Conservation (phyloP, 1,284 basidiomycete species). For the Malassezia brasiliensis region DNA sequence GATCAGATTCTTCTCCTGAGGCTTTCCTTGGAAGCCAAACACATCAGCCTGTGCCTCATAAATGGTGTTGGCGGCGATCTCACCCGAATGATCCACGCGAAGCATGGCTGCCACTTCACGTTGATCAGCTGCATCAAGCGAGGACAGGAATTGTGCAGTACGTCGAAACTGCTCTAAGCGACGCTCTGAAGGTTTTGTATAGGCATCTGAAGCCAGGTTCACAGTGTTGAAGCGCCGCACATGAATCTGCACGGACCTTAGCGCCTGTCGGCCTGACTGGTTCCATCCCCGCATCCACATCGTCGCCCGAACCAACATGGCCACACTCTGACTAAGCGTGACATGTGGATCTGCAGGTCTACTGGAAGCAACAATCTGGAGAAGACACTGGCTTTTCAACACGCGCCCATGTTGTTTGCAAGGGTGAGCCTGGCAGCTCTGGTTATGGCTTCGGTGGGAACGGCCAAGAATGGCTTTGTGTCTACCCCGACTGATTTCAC, state of each 20-base stretch:
- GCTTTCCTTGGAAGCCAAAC: slow-evolving; percentile 32
- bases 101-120: slow-evolving; percentile 36
- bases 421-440: neutral
- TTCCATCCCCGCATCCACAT: no score
- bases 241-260: neutral
- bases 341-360: neutral
- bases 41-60: slow-evolving; percentile 45
- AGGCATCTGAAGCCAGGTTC: slow-evolving; percentile 27
- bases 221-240: neutral
- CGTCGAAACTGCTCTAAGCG: slow-evolving; percentile 11
- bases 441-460: neutral
- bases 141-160: slow-evolving; percentile 20
- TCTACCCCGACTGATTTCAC: slow-evolving; percentile 19
- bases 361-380: no score
- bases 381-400: neutral
- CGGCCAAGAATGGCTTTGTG: slow-evolving; percentile 6
- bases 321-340: neutral
- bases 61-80: slow-evolving; percentile 47
- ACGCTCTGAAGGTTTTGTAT: slow-evolving; percentile 9
- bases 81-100: slow-evolving; percentile 45
- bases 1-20: slow-evolving; percentile 27
- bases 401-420: neutral
- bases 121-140: slow-evolving; percentile 24
- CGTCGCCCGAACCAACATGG: neutral
- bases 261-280: no score